These are phyloP conservation scores for Periconia sp. DNA, from an alignment of 2,329 filamentous ascomycete species.

Conservation along the genomic window DNA sequence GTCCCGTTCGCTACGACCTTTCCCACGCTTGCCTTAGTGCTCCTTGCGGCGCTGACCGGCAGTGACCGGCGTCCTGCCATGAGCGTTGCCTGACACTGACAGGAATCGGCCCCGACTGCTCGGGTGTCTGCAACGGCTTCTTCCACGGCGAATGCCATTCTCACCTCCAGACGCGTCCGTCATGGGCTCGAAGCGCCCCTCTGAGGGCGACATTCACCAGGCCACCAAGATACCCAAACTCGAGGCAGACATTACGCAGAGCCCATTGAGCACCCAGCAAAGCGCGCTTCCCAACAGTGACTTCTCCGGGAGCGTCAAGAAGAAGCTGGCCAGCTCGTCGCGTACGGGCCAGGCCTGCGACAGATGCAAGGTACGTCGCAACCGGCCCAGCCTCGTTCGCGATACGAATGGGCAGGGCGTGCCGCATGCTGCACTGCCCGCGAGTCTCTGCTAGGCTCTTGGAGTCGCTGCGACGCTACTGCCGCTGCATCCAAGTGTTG, in stretches of 20 bases:
- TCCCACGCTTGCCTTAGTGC: no score
- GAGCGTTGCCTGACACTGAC: slow-evolving; percentile 9
- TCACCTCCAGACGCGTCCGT: slow-evolving; percentile 7
- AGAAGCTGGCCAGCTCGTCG: slow-evolving; percentile 60
- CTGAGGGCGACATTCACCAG: slow-evolving; percentile 24
- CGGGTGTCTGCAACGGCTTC: slow-evolving; percentile 24
- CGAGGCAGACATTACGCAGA: slow-evolving; percentile 25
- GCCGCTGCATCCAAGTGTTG: not conserved
- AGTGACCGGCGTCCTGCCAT: slow-evolving; percentile 4
- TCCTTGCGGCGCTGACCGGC: slow-evolving; percentile 2
- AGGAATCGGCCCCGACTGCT: slow-evolving; percentile 15
- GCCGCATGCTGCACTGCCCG: not conserved
- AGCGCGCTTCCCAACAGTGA: slow-evolving; percentile 26
- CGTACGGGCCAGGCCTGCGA: slow-evolving; percentile 87
- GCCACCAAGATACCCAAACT: slow-evolving; percentile 41
- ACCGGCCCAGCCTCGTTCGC: not conserved
- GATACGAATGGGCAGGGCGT: not conserved
- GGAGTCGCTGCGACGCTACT: not conserved
- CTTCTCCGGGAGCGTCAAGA: slow-evolving; percentile 51
- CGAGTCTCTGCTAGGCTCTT: not conserved
- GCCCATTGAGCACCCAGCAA: slow-evolving; percentile 16
- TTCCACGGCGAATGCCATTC: slow-evolving; percentile 24
- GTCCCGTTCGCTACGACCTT: no score
- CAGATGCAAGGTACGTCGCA: slow-evolving; percentile 74
- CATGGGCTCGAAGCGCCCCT: slow-evolving; percentile 36